Evolutionary conservation across 345 rosid genomes (phyloP).

Genomic region (Iberis pinnata): DNA sequence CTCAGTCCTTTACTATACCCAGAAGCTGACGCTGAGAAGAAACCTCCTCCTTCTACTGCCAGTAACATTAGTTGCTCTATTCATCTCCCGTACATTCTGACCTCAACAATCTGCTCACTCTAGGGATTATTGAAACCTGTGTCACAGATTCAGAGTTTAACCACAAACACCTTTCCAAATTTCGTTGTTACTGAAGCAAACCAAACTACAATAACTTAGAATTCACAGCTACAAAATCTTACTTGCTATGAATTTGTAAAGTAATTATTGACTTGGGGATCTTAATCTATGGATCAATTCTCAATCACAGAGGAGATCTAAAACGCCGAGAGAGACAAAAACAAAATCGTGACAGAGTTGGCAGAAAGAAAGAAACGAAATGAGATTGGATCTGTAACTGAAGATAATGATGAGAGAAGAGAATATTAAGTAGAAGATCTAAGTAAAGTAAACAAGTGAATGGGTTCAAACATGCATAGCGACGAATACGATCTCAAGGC

Average conservation of each 20-base stretch:
- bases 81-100: conserved; percentile 50
- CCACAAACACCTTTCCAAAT: conserved; percentile 14
- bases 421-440: neutral
- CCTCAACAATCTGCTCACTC: conserved; percentile 14
- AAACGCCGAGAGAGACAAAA: neutral
- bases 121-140: conserved; percentile 17
- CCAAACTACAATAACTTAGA: conserved; percentile 1
- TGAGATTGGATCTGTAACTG: conserved; percentile 14
- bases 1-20: conserved; percentile 87
- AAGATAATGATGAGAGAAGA: neutral
- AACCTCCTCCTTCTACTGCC: conserved; percentile 96
- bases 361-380: conserved; percentile 1
- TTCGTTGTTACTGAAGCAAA: neutral
- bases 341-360: neutral
- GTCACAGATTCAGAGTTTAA: conserved; percentile 21
- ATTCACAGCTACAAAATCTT: conserved; percentile 11
- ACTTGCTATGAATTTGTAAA: neutral
- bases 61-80: conserved; percentile 75
- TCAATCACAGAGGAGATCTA: neutral
- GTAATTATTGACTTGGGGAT: neutral
- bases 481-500: conserved; percentile 15
- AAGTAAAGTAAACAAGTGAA: neutral
- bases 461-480: conserved; percentile 13
- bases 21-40: conserved; percentile 92
- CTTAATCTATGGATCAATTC: neutral